These are phyloP conservation scores for Claviceps spartinae DNA, from an alignment of 2,329 filamentous ascomycete genomes.

Conservation along the genomic window DNA sequence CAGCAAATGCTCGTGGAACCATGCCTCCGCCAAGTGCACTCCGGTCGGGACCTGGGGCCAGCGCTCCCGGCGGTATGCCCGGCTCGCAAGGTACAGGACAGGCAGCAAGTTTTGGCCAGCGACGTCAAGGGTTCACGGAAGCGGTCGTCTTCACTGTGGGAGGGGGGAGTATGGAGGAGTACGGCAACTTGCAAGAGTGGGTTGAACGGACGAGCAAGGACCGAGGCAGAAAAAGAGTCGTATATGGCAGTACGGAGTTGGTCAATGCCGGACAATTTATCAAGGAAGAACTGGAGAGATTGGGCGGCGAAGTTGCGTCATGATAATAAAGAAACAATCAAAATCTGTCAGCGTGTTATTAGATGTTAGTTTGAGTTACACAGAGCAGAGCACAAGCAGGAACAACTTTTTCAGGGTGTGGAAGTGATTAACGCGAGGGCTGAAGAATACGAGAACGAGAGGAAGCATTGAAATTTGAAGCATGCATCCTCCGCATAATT, in stretches of 20 bases:
- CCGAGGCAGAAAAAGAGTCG: slow-evolving; percentile 61
- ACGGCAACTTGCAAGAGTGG: slow-evolving; percentile 96
- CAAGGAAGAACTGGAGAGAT: slow-evolving; percentile 45
- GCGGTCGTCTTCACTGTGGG: slow-evolving; percentile 91
- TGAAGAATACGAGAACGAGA: not conserved
- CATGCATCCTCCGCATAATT: not conserved
- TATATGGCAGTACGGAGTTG: slow-evolving; percentile 88
- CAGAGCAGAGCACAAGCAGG: not conserved
- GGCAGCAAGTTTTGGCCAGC: slow-evolving; percentile 76
- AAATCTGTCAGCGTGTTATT: not conserved
- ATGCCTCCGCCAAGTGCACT: slow-evolving; percentile 66
- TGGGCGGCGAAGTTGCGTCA: slow-evolving; percentile 42
- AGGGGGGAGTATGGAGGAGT: slow-evolving; percentile 97
- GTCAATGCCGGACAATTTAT: slow-evolving; percentile 57
- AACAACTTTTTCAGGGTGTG: not conserved
- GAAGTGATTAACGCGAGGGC: not conserved
- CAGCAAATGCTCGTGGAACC: slow-evolving; percentile 81
- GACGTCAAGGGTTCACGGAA: slow-evolving; percentile 78
- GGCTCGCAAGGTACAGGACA: slow-evolving; percentile 46
- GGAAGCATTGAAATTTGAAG: too few relatives aligned
- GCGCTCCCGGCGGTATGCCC: slow-evolving; percentile 34
- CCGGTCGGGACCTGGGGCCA: slow-evolving; percentile 27
- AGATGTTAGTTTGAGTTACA: not conserved
- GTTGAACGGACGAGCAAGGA: slow-evolving; percentile 60
- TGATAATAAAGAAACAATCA: slow-evolving; percentile 9